Evolutionary conservation across 805 yeast species (phyloP), one percentile per base, ranked within the genome.

Genomic region (Middelhovenomyces tepae): DNA sequence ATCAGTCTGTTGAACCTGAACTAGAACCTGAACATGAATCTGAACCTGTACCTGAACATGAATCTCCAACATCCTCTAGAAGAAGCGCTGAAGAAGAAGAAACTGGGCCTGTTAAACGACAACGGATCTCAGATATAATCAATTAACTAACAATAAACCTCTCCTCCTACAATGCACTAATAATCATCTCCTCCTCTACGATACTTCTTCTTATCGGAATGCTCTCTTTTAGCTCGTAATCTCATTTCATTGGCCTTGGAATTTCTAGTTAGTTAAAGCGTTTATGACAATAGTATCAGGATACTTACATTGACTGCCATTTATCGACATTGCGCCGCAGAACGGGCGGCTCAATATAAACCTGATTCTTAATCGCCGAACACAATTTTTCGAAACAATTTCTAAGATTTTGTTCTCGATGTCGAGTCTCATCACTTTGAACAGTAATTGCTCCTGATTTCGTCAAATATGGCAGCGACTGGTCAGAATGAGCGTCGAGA

Each of bases 311-410:
- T n/a, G n/a, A n/a, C n/a, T n/a, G n/a, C 87, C 86, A 78, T 46
- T 69, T 68, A 36, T 57, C 45, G 35, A 60, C 39, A 32, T 73
- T 58, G n/a, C 58, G 68, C 16, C 56, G 64, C 14, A 65, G 60
- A 1, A 64, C 55, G 32, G 73, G 81, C 1, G 54, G 57, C 1
- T 68, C 69, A 39, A 77, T 66, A 38, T 54, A 56, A 1, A 71
- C 71, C 1, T 54, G 52, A 1, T 53, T 51, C 38, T 64, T 69
- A 37, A 83, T 64, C 35, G 73, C 78, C 2, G 54, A 44, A 3
- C 71, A 57, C 8, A 83, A 61, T 50, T 78, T 79, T n/a, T 56
- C 54, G 38, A 72, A 70, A 43, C 94, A 83, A 16, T 67, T 64
- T 4, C 62, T 64, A 5, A 69, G 51, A 46, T 83, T 83, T 7